Evolutionary conservation across 331 rosid genomes (phyloP), one percentile per base, ranked within the genome.

Genomic region (Erythrophleum ivorense): DNA sequence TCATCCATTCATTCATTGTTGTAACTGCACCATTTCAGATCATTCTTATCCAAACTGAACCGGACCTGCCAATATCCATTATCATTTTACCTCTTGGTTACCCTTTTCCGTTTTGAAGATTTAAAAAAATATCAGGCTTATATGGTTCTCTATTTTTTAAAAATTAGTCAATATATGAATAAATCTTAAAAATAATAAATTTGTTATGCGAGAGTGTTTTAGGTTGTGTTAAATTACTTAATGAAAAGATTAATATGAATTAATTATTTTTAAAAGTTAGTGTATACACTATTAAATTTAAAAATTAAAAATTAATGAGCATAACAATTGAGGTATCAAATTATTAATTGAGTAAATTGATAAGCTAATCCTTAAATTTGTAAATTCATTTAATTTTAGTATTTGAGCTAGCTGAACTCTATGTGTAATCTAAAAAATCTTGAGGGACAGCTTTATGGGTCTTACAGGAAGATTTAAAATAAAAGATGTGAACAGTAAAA

Each of bases 41-140:
- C n/a, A 41, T 68, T 55, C 78, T 74, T 54, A 36, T 71, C 75
- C 41, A 57, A 40, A 75, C 69, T 33, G 41, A 18, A 33, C 18
- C 57, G 50, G 54, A 38, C 66, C 43, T 3, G n/a, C 75, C 73
- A 64, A 49, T 11, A 50, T 65, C 81, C 46, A 31, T 46, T 45
- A 54, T 5, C 67, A 52, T 48, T 63, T 78, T 78, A 21, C 21
- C 33, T 31, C 43, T 29, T 24, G 2, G 14, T 3, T 2, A 19
- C 9, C 14, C 0, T 10, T 14, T 13, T 4, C 24, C 31, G 4
- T 6, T 31, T 13, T 14, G 2, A 12, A 9, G 0, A 29, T 58
- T 46, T 46, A 46, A 0, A 43, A 43, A 6, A 43, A 3, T 38
- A 38, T 38, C 6, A 3, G 41, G 41, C 41, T 38, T 38, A 3